Conservation (phyloP, 805 yeast species). For the Blastobotrys muscicola region DNA sequence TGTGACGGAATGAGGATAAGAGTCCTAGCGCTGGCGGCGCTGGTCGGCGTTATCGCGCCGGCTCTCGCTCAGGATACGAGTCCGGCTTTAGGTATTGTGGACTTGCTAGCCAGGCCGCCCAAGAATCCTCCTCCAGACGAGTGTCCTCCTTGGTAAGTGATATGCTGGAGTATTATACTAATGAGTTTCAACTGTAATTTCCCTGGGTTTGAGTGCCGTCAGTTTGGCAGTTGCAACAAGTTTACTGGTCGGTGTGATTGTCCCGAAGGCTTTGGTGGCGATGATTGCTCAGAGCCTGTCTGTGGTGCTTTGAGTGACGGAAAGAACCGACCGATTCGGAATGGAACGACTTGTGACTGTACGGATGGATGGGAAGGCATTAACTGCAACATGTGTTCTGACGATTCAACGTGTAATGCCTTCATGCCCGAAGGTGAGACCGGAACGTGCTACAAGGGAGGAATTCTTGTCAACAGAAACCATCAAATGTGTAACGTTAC, state of each 20-base stretch:
- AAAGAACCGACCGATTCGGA: constrained; percentile 49
- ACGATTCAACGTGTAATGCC: constrained; percentile 68
- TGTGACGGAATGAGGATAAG: too few species aligned
- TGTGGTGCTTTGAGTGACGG: constrained; percentile 78
- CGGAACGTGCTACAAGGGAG: constrained; percentile 86
- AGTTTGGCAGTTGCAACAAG: constrained; percentile 79
- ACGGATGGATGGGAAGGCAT: constrained; percentile 87
- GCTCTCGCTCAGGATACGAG: too few species aligned
- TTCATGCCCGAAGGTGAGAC: constrained; percentile 78
- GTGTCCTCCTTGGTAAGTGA: constrained; percentile 17
- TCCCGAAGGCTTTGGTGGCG: constrained; percentile 86
- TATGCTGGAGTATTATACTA: not conserved
- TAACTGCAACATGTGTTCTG: constrained; percentile 76
- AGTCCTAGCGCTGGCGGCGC: too few species aligned
- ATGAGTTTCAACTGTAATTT: constrained; percentile 81
- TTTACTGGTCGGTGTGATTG: constrained; percentile 90
- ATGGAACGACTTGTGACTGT: constrained; percentile 56
- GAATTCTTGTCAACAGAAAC: constrained; percentile 67
- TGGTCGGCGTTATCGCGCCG: too few species aligned
- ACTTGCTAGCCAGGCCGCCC: too few species aligned
- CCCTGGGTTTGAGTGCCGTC: constrained; percentile 83
- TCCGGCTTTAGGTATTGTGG: too few species aligned
- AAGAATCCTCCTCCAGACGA: constrained; percentile 3
- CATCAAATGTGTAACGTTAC: constrained; percentile 95
- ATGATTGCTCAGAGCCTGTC: constrained; percentile 77